Percentiles rank a stretch among this genome's conserved stretches.
phyloP scores from a whole-genome alignment of 2,329 filamentous ascomycete genomes.

The Penicillium sumatraense region DNA sequence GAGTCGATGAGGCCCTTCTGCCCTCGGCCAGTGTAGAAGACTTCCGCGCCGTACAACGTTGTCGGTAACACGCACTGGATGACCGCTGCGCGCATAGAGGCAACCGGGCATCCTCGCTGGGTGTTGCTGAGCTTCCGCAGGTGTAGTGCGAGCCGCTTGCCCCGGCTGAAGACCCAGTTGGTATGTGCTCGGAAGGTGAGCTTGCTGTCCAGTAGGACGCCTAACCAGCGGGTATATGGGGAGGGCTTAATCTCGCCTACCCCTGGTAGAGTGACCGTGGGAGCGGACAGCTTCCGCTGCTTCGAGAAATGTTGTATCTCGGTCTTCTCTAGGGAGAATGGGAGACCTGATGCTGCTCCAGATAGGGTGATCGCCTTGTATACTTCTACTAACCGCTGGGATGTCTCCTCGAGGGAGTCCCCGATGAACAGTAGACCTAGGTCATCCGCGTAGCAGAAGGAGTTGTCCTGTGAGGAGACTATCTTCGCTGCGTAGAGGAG shows the following conservation, averaged over 20 bases:
- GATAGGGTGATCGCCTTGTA: neutral
- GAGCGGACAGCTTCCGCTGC: neutral
- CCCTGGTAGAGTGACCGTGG: neutral
- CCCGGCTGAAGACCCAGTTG: neutral
- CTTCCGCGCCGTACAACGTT: neutral
- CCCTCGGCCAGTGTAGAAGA: neutral
- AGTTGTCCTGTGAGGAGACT: neutral
- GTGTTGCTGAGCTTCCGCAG: neutral
- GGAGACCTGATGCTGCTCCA: neutral
- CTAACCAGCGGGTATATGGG: neutral
- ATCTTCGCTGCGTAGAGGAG: slow-evolving; percentile 21
- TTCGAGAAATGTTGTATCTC: neutral
- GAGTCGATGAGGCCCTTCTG: neutral
- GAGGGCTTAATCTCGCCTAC: neutral
- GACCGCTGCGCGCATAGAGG: neutral
- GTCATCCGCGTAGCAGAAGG: neutral
- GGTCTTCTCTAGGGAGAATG: neutral
- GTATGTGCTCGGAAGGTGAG: neutral
- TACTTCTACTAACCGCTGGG: neutral
- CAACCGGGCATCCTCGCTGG: neutral
- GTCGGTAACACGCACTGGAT: neutral
- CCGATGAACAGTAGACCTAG: neutral
- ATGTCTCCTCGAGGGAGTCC: neutral
- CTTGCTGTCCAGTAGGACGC: neutral
- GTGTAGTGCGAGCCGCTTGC: neutral